phyloP scores from a whole-genome alignment of 83 land plant species.

The Thuja plicata region DNA sequence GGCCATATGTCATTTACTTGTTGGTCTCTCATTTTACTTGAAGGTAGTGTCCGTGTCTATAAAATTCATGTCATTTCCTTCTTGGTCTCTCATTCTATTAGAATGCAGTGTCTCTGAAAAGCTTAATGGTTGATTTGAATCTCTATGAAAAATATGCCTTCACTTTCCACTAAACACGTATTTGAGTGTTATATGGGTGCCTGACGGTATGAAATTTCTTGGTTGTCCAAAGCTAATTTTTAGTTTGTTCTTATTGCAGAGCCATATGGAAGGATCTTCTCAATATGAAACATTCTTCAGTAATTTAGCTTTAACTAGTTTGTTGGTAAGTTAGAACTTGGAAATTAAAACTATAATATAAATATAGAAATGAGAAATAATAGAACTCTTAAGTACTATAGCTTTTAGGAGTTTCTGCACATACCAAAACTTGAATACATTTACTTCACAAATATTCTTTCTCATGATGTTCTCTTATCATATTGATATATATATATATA shows the following conservation, averaged over 20 bases:
- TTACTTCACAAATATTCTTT: not conserved
- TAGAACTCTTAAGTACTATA: not conserved
- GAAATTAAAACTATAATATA: not conserved
- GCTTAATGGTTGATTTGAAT: not conserved
- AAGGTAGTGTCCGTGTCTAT: too few relatives aligned
- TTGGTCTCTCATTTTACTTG: slow-evolving; percentile 76
- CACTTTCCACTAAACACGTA: not conserved
- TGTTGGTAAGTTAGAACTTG: slow-evolving; percentile 10
- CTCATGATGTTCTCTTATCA: not conserved
- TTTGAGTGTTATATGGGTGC: not conserved
- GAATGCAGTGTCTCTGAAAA: not conserved
- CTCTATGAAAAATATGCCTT: not conserved
- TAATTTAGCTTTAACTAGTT: slow-evolving; percentile 4
- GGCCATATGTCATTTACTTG: slow-evolving; percentile 76
- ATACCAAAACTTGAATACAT: not conserved
- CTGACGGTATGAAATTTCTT: not conserved
- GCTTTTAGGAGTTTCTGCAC: not conserved
- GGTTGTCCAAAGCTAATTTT: not conserved
- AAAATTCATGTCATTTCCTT: too few relatives aligned
- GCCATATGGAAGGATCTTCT: not conserved
- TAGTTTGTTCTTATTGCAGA: slow-evolving; percentile 3
- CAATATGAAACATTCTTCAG: slow-evolving; percentile 13
- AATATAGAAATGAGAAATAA: too few relatives aligned
- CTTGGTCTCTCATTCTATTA: too few relatives aligned
- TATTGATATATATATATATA: too few relatives aligned